Percentiles rank a stretch among this genome's conserved stretches.
phyloP scores from a whole-genome alignment of 345 rosid species.

The Kernera saxatilis region DNA sequence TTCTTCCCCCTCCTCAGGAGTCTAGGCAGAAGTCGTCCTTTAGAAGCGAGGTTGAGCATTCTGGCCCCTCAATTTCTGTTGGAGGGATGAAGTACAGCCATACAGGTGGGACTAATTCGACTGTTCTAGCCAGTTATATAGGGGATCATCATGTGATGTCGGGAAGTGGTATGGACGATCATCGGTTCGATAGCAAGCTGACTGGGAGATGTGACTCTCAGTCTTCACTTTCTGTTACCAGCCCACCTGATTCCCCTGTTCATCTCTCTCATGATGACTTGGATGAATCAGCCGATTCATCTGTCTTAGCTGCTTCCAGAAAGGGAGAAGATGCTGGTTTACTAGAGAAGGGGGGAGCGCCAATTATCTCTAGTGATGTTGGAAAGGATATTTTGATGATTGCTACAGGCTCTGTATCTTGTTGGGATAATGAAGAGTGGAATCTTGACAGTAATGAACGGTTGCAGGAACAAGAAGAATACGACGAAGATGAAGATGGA shows the following conservation, averaged over 20 bases:
- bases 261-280: constrained; percentile 93
- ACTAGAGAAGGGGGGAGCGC: constrained; percentile 36
- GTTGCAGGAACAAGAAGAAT: constrained; percentile 89
- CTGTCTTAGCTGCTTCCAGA: constrained; percentile 39
- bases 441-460: constrained; percentile 50
- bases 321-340: constrained; percentile 41
- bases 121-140: constrained; percentile 41
- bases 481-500: constrained; percentile 89
- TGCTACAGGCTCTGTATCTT: constrained; percentile 50
- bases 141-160: constrained; percentile 36
- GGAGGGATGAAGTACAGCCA: constrained; percentile 37
- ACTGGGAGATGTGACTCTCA: constrained; percentile 76
- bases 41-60: constrained; percentile 48
- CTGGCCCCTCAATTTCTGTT: constrained; percentile 52
- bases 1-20: constrained; percentile 71
- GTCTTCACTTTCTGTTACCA: constrained; percentile 88
- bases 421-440: constrained; percentile 91
- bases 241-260: constrained; percentile 88
- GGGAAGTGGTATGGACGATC: constrained; percentile 36
- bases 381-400: constrained; percentile 43
- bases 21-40: constrained; percentile 52
- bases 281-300: constrained; percentile 78
- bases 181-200: constrained; percentile 39
- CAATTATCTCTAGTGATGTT: constrained; percentile 36
- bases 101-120: constrained; percentile 40